A percentile compares a stretch with the other conserved stretches of the same genome.
These are phyloP conservation scores for Arxiozyma heterogenica DNA, from an alignment of 1,139 yeast species.

Conservation along the genomic window DNA sequence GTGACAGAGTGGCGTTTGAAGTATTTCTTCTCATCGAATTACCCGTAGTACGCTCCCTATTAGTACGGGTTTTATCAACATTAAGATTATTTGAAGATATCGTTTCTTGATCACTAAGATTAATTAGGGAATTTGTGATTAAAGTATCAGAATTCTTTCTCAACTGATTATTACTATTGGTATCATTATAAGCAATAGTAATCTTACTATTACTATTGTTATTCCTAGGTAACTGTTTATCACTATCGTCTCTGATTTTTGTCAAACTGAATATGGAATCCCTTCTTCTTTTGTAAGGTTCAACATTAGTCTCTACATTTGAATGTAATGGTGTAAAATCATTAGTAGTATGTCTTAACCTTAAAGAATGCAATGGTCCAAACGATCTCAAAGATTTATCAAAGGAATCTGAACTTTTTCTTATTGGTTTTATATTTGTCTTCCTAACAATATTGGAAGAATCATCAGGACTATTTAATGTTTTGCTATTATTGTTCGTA, in stretches of 20 bases:
- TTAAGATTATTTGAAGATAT: background rate
- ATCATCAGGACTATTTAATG: background rate
- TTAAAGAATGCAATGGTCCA: background rate
- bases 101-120: background rate
- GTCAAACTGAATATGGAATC: slow-evolving; percentile 6
- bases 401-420: slow-evolving; percentile 5
- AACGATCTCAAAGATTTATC: slow-evolving; percentile 4
- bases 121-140: slow-evolving; percentile 3
- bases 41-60: background rate
- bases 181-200: background rate
- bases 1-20: background rate
- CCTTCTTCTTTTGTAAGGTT: background rate
- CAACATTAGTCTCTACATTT: background rate
- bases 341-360: background rate
- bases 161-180: background rate
- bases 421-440: background rate
- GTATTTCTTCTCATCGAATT: background rate
- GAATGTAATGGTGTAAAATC: background rate
- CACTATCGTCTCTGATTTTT: background rate
- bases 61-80: background rate
- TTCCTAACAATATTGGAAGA: background rate
- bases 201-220: background rate
- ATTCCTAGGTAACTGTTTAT: background rate
- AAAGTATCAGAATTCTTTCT: slow-evolving; percentile 11
- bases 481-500: background rate